Conservation (phyloP, 2,329 filamentous ascomycete species). For the Hymenoscyphus linearis region DNA sequence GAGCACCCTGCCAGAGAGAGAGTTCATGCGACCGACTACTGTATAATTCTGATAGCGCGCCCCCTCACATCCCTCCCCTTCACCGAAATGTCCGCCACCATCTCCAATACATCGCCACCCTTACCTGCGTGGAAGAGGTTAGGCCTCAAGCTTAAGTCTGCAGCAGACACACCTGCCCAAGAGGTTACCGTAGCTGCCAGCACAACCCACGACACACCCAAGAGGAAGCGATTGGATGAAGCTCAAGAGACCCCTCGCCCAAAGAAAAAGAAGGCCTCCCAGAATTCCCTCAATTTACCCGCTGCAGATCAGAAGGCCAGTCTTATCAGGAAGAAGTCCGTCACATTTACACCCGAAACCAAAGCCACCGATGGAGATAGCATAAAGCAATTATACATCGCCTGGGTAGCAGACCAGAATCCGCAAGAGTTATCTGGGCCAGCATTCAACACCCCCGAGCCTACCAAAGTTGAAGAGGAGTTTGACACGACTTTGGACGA, state of each 20-base stretch:
- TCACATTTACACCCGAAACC: slow-evolving; percentile 60
- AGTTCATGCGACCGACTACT: slow-evolving; percentile 8
- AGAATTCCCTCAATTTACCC: slow-evolving; percentile 8
- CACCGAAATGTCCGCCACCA: slow-evolving; percentile 15
- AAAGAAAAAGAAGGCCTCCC: slow-evolving; percentile 28
- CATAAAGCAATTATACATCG: slow-evolving; percentile 45
- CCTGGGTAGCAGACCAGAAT: slow-evolving; percentile 40
- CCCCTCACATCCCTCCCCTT: slow-evolving; percentile 17
- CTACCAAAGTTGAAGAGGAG: slow-evolving; percentile 26
- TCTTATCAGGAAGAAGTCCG: slow-evolving; percentile 45
- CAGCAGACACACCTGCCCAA: slow-evolving; percentile 16
- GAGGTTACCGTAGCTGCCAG: slow-evolving; percentile 1
- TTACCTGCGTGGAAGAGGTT: slow-evolving; percentile 56
- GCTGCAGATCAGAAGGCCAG: slow-evolving; percentile 23
- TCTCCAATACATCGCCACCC: slow-evolving; percentile 16
- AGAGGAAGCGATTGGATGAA: slow-evolving; percentile 25
- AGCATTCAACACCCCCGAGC: slow-evolving; percentile 25
- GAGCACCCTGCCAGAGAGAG: slow-evolving; percentile 5
- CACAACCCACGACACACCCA: slow-evolving; percentile 16
- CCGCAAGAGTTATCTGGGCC: slow-evolving; percentile 24
- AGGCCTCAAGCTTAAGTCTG: slow-evolving; percentile 54
- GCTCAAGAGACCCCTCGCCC: slow-evolving; percentile 15
- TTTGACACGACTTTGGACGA: slow-evolving; percentile 27
- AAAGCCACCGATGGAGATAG: slow-evolving; percentile 53
- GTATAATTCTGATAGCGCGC: slow-evolving; percentile 7